Percentiles rank a stretch among this genome's conserved stretches.
Conservation (phyloP, 2,329 filamentous ascomycete genomes). For the Didymella sp. region DNA sequence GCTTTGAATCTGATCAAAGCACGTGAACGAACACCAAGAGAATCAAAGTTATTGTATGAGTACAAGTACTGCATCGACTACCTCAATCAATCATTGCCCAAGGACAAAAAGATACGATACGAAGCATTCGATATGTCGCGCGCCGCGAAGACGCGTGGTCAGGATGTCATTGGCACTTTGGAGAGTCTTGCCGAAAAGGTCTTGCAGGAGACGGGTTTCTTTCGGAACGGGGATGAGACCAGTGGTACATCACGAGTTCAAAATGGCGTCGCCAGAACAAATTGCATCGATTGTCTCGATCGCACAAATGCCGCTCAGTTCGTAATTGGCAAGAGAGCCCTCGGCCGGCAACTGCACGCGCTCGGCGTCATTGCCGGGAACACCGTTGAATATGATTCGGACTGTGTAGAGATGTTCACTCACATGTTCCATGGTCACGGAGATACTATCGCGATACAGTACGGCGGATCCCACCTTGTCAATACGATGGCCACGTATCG, state of each 20-base stretch:
- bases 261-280: constrained; percentile 91
- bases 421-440: constrained; percentile 98
- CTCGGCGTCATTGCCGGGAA: constrained; percentile 83
- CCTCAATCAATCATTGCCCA: constrained; percentile 90
- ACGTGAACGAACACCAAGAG: constrained; percentile 84
- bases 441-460: constrained; percentile 96
- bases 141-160: constrained; percentile 86
- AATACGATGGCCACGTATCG: constrained; percentile 99
- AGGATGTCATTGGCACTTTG: constrained; percentile 92
- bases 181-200: constrained; percentile 91
- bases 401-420: constrained; percentile 94
- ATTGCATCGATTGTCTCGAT: constrained; percentile 97
- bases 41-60: constrained; percentile 87
- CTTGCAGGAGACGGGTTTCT: constrained; percentile 85
- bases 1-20: constrained; percentile 88
- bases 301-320: constrained; percentile 98
- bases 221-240: constrained; percentile 83
- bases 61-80: constrained; percentile 89
- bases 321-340: constrained; percentile 91
- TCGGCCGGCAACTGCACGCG: constrained; percentile 90
- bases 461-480: constrained; percentile 94
- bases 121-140: constrained; percentile 98
- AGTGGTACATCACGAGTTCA: constrained; percentile 74
- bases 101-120: constrained; percentile 85
- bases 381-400: constrained; percentile 88